Conservation (phyloP, 192 early-diverging fungal genomes). For the Linnemannia hyalina region DNA sequence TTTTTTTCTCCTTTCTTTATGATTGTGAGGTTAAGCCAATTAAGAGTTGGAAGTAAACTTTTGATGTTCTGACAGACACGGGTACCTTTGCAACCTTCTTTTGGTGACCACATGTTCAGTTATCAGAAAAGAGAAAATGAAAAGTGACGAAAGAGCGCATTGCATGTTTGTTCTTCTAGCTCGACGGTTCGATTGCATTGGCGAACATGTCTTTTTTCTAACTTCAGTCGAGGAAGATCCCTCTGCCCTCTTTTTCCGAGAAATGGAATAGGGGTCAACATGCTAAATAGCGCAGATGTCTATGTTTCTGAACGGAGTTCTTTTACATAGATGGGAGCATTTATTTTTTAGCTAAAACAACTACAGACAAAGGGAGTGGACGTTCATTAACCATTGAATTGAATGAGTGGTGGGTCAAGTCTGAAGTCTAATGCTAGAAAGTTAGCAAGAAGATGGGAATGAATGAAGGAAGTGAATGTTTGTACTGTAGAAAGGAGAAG, state of each 20-base stretch:
- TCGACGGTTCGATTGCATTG: neutral
- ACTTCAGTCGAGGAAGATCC: neutral
- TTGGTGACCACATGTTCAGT: neutral
- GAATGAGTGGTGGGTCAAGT: too few species aligned
- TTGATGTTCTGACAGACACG: neutral
- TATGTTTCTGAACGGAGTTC: neutral
- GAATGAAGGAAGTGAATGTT: neutral
- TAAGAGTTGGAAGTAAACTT: neutral
- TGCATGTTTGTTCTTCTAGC: neutral
- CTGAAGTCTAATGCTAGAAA: too few species aligned
- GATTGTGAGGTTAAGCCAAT: neutral
- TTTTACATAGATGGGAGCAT: neutral
- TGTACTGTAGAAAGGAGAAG: neutral
- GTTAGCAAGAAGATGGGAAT: too few species aligned
- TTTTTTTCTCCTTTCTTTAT: neutral
- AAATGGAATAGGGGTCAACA: too few species aligned
- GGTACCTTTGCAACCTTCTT: neutral
- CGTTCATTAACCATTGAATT: too few species aligned
- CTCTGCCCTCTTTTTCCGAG: too few species aligned
- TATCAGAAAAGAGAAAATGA: neutral
- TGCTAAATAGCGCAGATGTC: neutral
- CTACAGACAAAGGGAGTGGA: neutral
- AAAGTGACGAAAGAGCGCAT: neutral
- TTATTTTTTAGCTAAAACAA: too few species aligned
- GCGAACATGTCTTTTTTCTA: neutral